Conservation (phyloP, 2,329 filamentous ascomycete genomes). For the Aspergillus unguis region DNA sequence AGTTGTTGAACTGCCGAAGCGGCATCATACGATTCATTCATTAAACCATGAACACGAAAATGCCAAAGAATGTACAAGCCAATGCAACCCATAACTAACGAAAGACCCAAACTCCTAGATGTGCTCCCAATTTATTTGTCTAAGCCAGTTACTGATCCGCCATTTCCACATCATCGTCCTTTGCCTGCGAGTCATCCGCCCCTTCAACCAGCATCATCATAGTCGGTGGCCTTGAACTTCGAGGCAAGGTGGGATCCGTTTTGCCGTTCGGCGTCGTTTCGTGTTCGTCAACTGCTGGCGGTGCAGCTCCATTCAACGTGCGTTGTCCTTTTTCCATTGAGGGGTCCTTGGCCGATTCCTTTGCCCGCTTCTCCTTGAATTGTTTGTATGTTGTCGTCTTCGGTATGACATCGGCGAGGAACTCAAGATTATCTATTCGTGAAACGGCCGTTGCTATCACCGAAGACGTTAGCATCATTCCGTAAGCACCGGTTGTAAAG, state of each 20-base stretch:
- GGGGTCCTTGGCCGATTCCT: constrained; percentile 30
- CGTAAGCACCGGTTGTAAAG: not conserved
- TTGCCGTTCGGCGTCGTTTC: constrained; percentile 22
- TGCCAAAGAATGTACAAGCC: constrained; percentile 1
- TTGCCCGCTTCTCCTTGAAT: constrained; percentile 62
- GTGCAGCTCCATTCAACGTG: constrained; percentile 32
- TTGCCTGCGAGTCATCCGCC: constrained; percentile 47
- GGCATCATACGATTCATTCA: constrained; percentile 4
- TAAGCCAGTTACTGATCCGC: constrained; percentile 33
- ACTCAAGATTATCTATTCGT: constrained; percentile 90
- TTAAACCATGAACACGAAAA: not conserved
- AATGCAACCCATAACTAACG: constrained; percentile 4
- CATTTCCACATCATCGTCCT: constrained; percentile 55
- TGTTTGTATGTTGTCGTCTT: constrained; percentile 78
- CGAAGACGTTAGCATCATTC: constrained; percentile 8
- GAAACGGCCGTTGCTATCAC: constrained; percentile 72
- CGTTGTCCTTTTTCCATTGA: constrained; percentile 39
- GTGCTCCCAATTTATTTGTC: not conserved
- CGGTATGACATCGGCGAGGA: constrained; percentile 85
- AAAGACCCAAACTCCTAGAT: constrained; percentile 6
- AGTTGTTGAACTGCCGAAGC: not conserved
- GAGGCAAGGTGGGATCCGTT: constrained; percentile 17
- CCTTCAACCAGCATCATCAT: constrained; percentile 54
- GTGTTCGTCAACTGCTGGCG: constrained; percentile 20
- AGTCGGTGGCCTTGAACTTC: constrained; percentile 33